A percentile compares a stretch with the other conserved stretches of the same genome.
Evolutionary conservation across 192 early-diverging fungal species (phyloP).

Genomic region (Coemansia pectinata): DNA sequence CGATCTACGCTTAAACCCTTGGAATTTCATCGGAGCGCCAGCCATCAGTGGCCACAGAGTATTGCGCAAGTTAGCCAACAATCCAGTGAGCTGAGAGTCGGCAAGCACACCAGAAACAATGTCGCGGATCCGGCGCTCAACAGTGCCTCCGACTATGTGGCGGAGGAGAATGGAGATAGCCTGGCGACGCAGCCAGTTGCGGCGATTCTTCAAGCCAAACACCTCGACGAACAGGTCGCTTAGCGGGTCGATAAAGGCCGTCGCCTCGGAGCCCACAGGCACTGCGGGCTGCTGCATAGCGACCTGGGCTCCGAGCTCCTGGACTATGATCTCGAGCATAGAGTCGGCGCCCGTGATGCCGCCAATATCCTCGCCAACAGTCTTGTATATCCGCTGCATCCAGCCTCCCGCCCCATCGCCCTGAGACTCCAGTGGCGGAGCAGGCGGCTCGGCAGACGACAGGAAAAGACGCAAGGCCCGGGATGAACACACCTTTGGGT

Average conservation of each 20-base stretch:
- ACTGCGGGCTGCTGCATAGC: conserved; percentile 38
- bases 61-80: conserved; percentile 24
- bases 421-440: conserved; percentile 1
- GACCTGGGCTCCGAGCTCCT: conserved; percentile 67
- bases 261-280: conserved; percentile 16
- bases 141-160: conserved; percentile 82
- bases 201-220: conserved; percentile 88
- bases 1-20: conserved; percentile 9
- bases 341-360: conserved; percentile 67
- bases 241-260: conserved; percentile 67
- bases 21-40: conserved; percentile 2
- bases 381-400: conserved; percentile 71
- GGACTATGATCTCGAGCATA: conserved; percentile 71
- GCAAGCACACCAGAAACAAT: background rate
- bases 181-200: conserved; percentile 86
- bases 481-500: conserved; percentile 61
- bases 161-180: conserved; percentile 85
- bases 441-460: conserved; percentile 49
- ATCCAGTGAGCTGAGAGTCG: conserved; percentile 27
- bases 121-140: conserved; percentile 68
- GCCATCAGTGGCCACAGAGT: conserved; percentile 42
- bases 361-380: conserved; percentile 73
- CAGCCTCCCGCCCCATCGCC: conserved; percentile 5
- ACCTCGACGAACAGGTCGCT: conserved; percentile 85
- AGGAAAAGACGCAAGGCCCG: conserved; percentile 71